phyloP scores from a whole-genome alignment of 495 filamentous ascomycete species.

The Trichoderma virens region DNA sequence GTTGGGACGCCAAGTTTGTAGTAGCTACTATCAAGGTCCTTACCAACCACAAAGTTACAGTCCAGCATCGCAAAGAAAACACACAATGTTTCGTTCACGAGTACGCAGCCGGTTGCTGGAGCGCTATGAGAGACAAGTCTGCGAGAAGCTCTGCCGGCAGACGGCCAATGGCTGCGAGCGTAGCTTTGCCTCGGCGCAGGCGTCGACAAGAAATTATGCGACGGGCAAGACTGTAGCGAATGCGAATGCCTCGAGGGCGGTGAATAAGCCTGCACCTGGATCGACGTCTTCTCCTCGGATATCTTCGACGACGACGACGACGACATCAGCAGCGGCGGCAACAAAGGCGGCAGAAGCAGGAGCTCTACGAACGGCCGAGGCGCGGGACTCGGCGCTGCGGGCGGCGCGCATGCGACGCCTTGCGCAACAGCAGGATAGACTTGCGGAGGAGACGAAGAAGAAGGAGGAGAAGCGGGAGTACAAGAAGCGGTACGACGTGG shows the following conservation, averaged over 20 bases:
- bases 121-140: neutral
- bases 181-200: neutral
- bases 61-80: neutral
- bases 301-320: neutral
- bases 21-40: neutral
- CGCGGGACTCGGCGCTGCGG: constrained; percentile 1
- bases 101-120: neutral
- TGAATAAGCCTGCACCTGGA: neutral
- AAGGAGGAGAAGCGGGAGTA: constrained; percentile 28
- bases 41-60: neutral
- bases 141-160: neutral
- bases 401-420: neutral
- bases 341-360: neutral
- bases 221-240: no score
- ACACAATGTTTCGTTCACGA: constrained; percentile 1
- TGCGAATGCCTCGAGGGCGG: no score
- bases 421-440: neutral
- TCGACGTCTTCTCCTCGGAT: neutral
- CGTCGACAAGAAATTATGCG: no score
- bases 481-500: constrained; percentile 24
- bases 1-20: neutral
- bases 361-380: neutral
- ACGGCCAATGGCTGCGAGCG: neutral
- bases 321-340: neutral
- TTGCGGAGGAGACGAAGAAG: constrained; percentile 11